These are phyloP conservation scores for Ricinus communis DNA, from an alignment of 345 rosid species.

Conservation along the genomic window DNA sequence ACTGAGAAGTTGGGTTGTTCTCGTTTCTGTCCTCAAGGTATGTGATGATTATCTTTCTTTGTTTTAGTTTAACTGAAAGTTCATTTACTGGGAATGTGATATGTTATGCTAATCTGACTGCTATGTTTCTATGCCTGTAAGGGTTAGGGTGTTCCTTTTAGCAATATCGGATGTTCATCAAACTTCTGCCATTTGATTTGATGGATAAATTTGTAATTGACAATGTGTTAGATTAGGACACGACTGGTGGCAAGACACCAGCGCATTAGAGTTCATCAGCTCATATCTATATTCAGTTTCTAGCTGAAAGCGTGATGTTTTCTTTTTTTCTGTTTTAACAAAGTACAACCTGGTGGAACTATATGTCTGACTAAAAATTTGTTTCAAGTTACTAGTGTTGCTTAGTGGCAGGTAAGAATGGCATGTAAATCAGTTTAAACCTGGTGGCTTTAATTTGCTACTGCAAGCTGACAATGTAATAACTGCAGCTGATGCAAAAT, in stretches of 20 bases:
- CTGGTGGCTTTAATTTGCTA: neutral
- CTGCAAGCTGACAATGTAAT: neutral
- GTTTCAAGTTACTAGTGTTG: neutral
- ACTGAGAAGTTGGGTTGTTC: slow-evolving; percentile 21
- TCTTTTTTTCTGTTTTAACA: neutral
- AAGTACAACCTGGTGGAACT: neutral
- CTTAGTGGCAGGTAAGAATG: neutral
- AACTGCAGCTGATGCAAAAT: neutral
- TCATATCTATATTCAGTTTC: neutral
- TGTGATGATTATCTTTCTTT: slow-evolving; percentile 5
- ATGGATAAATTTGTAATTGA: neutral
- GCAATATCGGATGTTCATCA: neutral
- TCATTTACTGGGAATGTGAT: slow-evolving; percentile 1
- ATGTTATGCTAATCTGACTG: neutral
- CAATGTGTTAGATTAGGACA: too few species aligned
- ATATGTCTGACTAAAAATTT: neutral
- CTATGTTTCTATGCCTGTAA: neutral
- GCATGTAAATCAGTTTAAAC: neutral
- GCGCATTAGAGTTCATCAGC: neutral
- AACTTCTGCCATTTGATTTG: neutral
- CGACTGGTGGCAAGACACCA: neutral
- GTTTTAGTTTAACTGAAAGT: neutral
- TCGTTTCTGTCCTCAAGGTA: slow-evolving; percentile 31
- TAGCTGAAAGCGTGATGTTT: neutral
- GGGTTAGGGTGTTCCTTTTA: neutral